Evolutionary conservation across 306 rosid genomes (phyloP), one percentile per base, ranked within the genome.

Genomic region (Castanea mollissima): DNA sequence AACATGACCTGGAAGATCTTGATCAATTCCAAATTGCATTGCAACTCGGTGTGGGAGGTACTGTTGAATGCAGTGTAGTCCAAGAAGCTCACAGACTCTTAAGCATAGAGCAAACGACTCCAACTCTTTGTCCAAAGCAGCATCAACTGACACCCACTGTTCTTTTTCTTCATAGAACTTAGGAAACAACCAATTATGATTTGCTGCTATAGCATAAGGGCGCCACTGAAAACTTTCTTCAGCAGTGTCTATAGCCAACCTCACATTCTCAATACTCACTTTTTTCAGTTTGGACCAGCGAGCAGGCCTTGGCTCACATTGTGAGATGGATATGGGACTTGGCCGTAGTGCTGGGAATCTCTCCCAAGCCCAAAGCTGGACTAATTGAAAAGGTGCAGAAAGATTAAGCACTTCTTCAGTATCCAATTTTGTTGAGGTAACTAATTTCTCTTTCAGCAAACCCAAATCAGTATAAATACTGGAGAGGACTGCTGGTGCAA

Each of bases 11-110:
- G 93, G 94, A 75, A 91, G 64, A 73, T 88, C 89, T 59, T 88
- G 92, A 73, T 93, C 94, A 67, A 88, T 35, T 6, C 94, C 92
- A 18, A 93, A 91, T 49, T 91, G 92, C 96, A 87, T 84, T 2
- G 92, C 85, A 41, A 91, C 91, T 1, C 90, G 73, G 20, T 89
- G 87, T 1, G 94, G 94, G 1, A 75, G 55, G 76, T 89, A 89
- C 21, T 71, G 71, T 80, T 82, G 87, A 18, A 58, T 27, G 55
- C 29, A 60, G 0, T 76, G 77, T 18, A 86, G 23, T 5, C 92
- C 94, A 31, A 77, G 83, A 80, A 91, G 71, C 57, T 81, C 75
- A 54, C 78, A 74, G 19, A 69, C 59, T 58, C 82, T 78, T 74
- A 89, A 52, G 74, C 91, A 91, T n/a, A 27, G 52, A 55, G 62